phyloP scores from a whole-genome alignment of 139 green algal species.

The Zygnema circumcarinatum region DNA sequence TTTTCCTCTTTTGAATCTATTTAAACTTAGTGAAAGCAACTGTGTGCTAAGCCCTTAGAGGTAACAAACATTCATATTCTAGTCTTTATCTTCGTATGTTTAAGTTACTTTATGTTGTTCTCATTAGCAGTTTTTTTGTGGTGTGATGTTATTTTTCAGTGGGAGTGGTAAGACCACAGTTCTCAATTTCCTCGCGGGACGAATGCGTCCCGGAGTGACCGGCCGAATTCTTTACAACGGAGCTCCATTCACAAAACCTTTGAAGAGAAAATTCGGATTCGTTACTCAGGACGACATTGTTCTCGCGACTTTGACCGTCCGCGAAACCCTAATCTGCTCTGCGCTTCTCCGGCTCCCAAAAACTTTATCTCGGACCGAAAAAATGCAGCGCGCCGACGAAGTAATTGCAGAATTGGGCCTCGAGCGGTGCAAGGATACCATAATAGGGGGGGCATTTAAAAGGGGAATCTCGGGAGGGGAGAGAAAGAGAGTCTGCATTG shows the following conservation, averaged over 20 bases:
- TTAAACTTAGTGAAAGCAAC: no score
- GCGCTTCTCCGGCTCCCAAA: constrained; percentile 69
- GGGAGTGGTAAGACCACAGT: constrained; percentile 85
- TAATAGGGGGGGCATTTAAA: constrained; percentile 85
- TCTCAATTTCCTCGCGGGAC: constrained; percentile 72
- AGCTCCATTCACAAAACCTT: constrained; percentile 7
- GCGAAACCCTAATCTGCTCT: constrained; percentile 75
- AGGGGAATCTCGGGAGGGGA: constrained; percentile 90
- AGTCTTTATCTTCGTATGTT: no score
- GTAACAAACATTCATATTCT: no score
- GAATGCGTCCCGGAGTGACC: constrained; percentile 62
- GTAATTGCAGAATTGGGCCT: constrained; percentile 49
- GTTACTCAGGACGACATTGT: constrained; percentile 74
- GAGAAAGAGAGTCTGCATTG: constrained; percentile 89
- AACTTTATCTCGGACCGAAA: constrained; percentile 39
- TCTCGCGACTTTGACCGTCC: constrained; percentile 70
- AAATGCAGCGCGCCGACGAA: constrained; percentile 15
- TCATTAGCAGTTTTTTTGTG: no score
- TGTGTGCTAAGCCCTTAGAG: no score
- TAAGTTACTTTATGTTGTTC: no score
- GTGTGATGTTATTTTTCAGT: no score
- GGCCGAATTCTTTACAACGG: constrained; percentile 38
- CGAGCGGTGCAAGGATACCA: constrained; percentile 81
- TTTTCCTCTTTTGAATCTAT: no score
- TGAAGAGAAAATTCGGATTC: constrained; percentile 65